A percentile compares a stretch with the other conserved stretches of the same genome.
phyloP scores from a whole-genome alignment of 306 rosid species.

The Herpetospermum pedunculosum region DNA sequence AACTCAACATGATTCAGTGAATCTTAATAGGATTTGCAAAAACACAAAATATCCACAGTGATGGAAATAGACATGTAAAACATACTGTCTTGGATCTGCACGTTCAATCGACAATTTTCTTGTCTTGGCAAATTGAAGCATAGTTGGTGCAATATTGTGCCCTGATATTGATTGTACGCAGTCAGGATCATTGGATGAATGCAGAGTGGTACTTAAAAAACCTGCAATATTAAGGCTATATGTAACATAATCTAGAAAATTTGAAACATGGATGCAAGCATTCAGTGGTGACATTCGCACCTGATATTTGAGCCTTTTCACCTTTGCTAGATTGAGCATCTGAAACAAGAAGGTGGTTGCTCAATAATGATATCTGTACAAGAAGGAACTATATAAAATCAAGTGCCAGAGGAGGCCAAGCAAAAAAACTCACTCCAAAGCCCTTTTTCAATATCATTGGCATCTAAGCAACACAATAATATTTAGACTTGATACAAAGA shows the following conservation, averaged over 20 bases:
- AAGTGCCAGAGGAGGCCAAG: conserved; percentile 5
- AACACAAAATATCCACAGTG: not conserved
- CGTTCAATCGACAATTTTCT: conserved; percentile 48
- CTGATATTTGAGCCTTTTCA: conserved; percentile 27
- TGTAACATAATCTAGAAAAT: conserved; percentile 19
- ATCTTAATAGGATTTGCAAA: not conserved
- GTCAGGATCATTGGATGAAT: conserved; percentile 33
- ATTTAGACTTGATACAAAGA: not conserved
- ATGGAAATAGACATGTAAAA: not conserved
- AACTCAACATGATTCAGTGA: not conserved
- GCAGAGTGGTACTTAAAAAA: conserved; percentile 29
- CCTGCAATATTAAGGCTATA: conserved; percentile 35
- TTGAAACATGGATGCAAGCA: conserved; percentile 14
- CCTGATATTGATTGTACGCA: conserved; percentile 35
- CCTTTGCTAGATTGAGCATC: conserved; percentile 45
- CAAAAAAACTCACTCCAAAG: not conserved
- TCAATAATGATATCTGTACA: conserved; percentile 16
- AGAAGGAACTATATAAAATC: conserved; percentile 6
- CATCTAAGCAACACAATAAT: not conserved
- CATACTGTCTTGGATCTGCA: conserved; percentile 56
- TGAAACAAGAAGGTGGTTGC: conserved; percentile 23
- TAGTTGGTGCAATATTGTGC: conserved; percentile 36
- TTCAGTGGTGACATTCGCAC: conserved; percentile 23
- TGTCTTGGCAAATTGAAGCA: conserved; percentile 49
- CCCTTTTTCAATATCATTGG: not conserved